These are phyloP conservation scores for Grigorovia yakushimaensis DNA, from an alignment of 805 yeast genomes.

Conservation along the genomic window DNA sequence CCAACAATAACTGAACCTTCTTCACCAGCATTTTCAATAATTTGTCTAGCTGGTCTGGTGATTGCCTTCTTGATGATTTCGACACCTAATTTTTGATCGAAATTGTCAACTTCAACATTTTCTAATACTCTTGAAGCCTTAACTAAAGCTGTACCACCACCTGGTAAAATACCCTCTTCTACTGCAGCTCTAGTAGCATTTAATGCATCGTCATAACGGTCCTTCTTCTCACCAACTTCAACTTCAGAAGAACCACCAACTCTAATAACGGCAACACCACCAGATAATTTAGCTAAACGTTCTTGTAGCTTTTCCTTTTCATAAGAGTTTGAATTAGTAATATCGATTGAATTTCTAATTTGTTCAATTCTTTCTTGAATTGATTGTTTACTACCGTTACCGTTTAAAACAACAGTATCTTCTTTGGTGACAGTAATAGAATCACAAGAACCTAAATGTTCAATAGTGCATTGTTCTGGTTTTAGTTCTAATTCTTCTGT, in stretches of 20 bases:
- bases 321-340: constrained; percentile 66
- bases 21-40: constrained; percentile 93
- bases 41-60: constrained; percentile 90
- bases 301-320: constrained; percentile 96
- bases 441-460: constrained; percentile 84
- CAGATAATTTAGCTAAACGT: constrained; percentile 91
- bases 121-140: constrained; percentile 80
- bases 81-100: constrained; percentile 94
- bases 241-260: constrained; percentile 97
- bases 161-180: constrained; percentile 96
- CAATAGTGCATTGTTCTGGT: constrained; percentile 89
- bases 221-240: constrained; percentile 99
- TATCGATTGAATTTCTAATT: constrained; percentile 72
- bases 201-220: constrained; percentile 95
- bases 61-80: constrained; percentile 87
- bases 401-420: constrained; percentile 89
- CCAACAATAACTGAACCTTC: constrained; percentile 97
- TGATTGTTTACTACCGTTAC: constrained; percentile 77
- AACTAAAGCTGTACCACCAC: constrained; percentile 97
- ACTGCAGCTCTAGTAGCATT: constrained; percentile 99
- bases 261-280: constrained; percentile 96
- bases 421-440: constrained; percentile 89
- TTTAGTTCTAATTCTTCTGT: constrained; percentile 92
- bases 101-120: constrained; percentile 66
- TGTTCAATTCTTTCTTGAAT: constrained; percentile 86